Evolutionary conservation across 805 yeast species (phyloP).

Genomic region (Kodamaea kaohsiungensis): DNA sequence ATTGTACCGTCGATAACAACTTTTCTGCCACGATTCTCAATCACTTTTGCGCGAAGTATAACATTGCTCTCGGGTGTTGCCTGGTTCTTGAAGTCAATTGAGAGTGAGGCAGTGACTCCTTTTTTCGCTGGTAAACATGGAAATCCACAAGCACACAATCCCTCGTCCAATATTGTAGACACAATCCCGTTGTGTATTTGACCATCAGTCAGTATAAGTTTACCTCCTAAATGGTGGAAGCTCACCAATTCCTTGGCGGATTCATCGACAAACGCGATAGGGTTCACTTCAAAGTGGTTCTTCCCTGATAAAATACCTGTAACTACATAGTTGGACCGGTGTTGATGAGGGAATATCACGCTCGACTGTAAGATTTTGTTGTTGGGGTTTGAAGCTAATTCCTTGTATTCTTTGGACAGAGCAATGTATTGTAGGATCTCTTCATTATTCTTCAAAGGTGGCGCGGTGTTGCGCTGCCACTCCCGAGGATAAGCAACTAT

Average conservation of each 20-base stretch:
- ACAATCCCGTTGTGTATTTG: conserved; percentile 81
- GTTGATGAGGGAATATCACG: conserved; percentile 18
- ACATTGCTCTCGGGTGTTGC: conserved; percentile 64
- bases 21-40: conserved; percentile 73
- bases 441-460: conserved; percentile 1
- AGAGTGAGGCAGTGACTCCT: conserved; percentile 86
- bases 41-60: conserved; percentile 66
- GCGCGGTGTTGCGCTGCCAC: conserved; percentile 13
- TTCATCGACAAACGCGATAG: conserved; percentile 59
- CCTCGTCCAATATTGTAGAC: conserved; percentile 81
- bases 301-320: conserved; percentile 73
- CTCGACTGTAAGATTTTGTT: conserved; percentile 15
- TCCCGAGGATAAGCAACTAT: conserved; percentile 27
- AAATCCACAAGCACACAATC: conserved; percentile 83
- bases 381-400: conserved; percentile 14
- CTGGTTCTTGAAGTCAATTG: conserved; percentile 64
- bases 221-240: conserved; percentile 70
- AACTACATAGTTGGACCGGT: conserved; percentile 51
- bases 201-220: conserved; percentile 66
- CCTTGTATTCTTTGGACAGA: conserved; percentile 20
- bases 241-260: conserved; percentile 55
- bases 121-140: conserved; percentile 72
- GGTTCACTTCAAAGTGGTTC: conserved; percentile 71
- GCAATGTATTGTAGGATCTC: conserved; percentile 6
- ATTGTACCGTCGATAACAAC: conserved; percentile 73